These are phyloP conservation scores for Inosperma sp. DNA, from an alignment of 768 basidiomycete species.

Conservation along the genomic window DNA sequence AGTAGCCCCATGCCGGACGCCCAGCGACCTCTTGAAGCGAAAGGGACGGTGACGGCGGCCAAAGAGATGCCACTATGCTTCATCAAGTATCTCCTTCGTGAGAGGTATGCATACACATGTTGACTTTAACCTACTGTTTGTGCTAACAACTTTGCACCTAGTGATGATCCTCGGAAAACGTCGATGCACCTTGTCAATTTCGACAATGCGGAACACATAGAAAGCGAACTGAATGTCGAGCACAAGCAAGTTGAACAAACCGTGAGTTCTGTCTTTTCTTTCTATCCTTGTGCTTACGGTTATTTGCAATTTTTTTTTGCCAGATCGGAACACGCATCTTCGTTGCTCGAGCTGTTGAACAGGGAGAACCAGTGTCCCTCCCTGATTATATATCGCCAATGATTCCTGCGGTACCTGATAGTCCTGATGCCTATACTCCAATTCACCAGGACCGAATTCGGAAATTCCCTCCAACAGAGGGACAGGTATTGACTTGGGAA, in stretches of 20 bases:
- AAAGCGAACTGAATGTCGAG: no score
- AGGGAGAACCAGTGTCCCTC: not conserved
- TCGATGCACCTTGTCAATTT: not conserved
- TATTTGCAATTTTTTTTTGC: not conserved
- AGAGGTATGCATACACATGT: no score
- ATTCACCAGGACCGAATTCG: not conserved
- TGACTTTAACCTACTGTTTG: not conserved
- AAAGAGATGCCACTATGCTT: not conserved
- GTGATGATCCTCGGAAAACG: not conserved
- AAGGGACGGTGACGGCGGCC: no score
- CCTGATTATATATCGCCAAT: not conserved
- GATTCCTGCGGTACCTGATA: no score
- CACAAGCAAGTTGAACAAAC: not conserved
- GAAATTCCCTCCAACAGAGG: not conserved
- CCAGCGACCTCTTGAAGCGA: no score
- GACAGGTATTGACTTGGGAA: not conserved
- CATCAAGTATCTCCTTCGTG: not conserved
- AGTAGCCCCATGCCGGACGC: not conserved
- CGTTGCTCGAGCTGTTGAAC: slow-evolving; percentile 1
- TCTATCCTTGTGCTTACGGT: not conserved
- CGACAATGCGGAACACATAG: no score
- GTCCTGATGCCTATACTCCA: no score
- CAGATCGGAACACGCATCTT: slow-evolving; percentile 4
- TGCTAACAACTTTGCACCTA: not conserved
- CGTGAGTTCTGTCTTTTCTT: not conserved